phyloP scores from a whole-genome alignment of 169 alveolate species.

The Prorocentrum cordatum region DNA sequence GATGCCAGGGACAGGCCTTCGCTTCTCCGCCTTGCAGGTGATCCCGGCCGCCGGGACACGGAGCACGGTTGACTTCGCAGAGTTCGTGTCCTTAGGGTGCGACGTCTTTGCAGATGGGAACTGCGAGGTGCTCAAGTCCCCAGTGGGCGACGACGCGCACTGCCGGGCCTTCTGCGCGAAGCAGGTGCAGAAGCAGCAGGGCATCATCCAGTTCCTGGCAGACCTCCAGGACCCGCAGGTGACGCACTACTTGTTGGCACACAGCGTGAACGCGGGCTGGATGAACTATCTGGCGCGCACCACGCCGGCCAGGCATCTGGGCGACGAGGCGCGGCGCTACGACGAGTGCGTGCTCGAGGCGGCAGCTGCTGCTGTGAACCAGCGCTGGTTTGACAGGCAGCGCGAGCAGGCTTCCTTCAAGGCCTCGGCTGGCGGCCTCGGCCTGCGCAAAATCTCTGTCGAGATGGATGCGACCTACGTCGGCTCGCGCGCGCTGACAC shows the following conservation, averaged over 20 bases:
- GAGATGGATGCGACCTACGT: too few species aligned
- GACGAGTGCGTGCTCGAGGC: too few species aligned
- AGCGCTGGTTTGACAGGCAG: too few species aligned
- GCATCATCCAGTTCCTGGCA: neutral
- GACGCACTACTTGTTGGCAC: neutral
- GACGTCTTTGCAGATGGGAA: neutral
- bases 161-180: neutral
- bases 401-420: too few species aligned
- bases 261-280: neutral
- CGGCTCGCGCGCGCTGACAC: too few species aligned
- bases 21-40: neutral
- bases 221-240: neutral
- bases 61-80: neutral
- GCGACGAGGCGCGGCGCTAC: too few species aligned
- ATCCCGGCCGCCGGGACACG: constrained; percentile 1
- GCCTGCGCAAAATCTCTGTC: too few species aligned
- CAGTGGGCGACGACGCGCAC: neutral
- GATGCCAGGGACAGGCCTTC: neutral
- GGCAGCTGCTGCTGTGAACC: too few species aligned
- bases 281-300: constrained; percentile 23
- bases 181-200: neutral
- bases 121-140: constrained; percentile 7
- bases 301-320: neutral
- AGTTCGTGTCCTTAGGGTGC: neutral
- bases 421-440: too few species aligned